Conservation (phyloP, 1,284 basidiomycete species). For the Veloporphyrellus conicus region DNA sequence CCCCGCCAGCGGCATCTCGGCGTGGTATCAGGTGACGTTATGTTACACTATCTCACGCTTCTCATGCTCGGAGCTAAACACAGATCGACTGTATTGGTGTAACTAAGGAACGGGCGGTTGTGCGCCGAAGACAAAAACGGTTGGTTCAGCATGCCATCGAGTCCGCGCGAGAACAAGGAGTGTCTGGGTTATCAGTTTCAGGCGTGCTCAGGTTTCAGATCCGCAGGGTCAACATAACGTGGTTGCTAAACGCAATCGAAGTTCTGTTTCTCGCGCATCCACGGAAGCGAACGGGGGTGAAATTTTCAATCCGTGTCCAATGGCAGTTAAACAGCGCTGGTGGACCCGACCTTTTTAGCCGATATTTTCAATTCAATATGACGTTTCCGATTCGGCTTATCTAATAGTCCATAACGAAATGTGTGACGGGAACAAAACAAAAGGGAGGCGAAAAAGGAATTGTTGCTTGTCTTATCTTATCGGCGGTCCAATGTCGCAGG, state of each 20-base stretch:
- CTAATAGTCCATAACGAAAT: slow-evolving; percentile 14
- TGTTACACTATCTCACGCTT: neutral
- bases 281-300: slow-evolving; percentile 11
- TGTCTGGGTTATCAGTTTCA: slow-evolving; percentile 4
- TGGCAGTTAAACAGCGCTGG: slow-evolving; percentile 5
- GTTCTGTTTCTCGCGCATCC: slow-evolving; percentile 1
- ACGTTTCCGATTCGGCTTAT: slow-evolving; percentile 12
- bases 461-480: slow-evolving; percentile 33
- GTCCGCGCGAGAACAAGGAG: neutral
- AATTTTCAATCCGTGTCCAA: neutral
- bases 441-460: slow-evolving; percentile 1
- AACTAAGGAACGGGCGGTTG: neutral
- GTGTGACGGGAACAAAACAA: slow-evolving; percentile 18
- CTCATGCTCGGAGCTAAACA: neutral
- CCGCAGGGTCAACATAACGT: slow-evolving; percentile 3
- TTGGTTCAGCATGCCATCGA: neutral
- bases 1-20: neutral
- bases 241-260: neutral
- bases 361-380: slow-evolving; percentile 17
- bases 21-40: neutral
- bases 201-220: slow-evolving; percentile 5
- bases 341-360: slow-evolving; percentile 3
- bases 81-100: neutral
- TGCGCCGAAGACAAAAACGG: neutral
- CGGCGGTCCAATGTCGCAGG: slow-evolving; percentile 18